Evolutionary conservation across 2,329 filamentous ascomycete genomes (phyloP).

Genomic region (Pestalotiopsis sp.): DNA sequence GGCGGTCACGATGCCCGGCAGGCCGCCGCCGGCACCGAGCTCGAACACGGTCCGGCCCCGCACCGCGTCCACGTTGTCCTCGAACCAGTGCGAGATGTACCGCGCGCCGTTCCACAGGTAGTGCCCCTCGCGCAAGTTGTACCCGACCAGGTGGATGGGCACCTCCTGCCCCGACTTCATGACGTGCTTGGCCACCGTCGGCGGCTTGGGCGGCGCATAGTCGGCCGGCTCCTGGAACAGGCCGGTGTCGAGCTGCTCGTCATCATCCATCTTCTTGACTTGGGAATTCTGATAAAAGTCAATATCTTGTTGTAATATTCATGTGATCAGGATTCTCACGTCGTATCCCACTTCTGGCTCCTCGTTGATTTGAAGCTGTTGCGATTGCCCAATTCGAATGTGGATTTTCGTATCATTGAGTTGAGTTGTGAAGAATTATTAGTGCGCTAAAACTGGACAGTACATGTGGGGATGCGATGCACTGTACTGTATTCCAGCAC

Average conservation of each 20-base stretch:
- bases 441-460: constrained; percentile 5
- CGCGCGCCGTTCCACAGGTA: constrained; percentile 89
- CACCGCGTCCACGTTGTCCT: constrained; percentile 67
- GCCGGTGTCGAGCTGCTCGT: constrained; percentile 38
- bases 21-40: constrained; percentile 83
- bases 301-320: background rate
- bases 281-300: background rate
- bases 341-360: background rate
- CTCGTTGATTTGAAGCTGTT: background rate
- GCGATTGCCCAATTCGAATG: constrained; percentile 6
- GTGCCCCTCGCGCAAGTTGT: constrained; percentile 88
- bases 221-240: constrained; percentile 81
- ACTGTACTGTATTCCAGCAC: background rate
- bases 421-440: background rate
- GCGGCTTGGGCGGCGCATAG: constrained; percentile 76
- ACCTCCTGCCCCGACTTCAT: constrained; percentile 66
- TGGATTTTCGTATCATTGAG: constrained; percentile 5
- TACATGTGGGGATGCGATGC: background rate
- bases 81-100: constrained; percentile 75
- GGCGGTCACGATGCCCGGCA: constrained; percentile 78
- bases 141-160: constrained; percentile 77
- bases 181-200: constrained; percentile 72
- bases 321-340: background rate
- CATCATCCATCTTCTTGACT: constrained; percentile 21
- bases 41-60: constrained; percentile 73